A percentile compares a stretch with the other conserved stretches of the same genome.
These are phyloP conservation scores for Thraustochytrium sp. DNA, from an alignment of 352 stramenopile species.

Conservation along the genomic window DNA sequence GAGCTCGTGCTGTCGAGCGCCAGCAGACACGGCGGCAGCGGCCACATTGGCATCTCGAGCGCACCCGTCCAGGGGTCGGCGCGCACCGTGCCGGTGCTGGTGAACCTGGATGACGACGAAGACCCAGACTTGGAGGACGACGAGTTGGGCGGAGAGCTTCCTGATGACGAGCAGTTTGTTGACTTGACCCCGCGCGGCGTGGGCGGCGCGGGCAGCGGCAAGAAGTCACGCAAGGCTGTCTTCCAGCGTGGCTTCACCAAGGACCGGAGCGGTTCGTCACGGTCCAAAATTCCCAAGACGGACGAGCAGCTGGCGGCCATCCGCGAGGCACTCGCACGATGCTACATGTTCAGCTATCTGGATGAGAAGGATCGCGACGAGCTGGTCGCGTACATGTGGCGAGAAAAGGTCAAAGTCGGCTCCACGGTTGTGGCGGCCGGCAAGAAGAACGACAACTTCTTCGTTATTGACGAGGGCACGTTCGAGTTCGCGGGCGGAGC, in stretches of 20 bases:
- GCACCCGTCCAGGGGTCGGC: neutral
- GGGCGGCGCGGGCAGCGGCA: neutral
- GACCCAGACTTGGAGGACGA: neutral
- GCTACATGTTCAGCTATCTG: conserved; percentile 56
- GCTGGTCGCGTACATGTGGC: conserved; percentile 65
- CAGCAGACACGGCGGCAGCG: neutral
- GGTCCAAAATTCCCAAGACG: conserved; percentile 17
- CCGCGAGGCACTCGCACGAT: neutral
- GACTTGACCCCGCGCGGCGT: no score
- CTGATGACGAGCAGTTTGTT: no score
- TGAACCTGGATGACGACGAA: neutral
- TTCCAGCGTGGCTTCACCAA: conserved; percentile 29
- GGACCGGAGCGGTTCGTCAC: neutral
- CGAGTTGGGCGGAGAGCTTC: neutral
- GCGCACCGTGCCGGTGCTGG: neutral
- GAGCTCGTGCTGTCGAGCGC: conserved; percentile 22
- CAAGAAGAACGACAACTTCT: conserved; percentile 66
- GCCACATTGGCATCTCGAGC: neutral
- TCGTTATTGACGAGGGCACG: conserved; percentile 69
- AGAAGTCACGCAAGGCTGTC: conserved; percentile 26
- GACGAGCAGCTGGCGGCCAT: conserved; percentile 7
- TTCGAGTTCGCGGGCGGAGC: conserved; percentile 74
- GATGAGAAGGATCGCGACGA: conserved; percentile 55
- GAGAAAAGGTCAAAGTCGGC: conserved; percentile 52
- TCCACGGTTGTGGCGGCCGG: conserved; percentile 52